Conservation (phyloP, 345 rosid species). For the Eucalyptus grandis region DNA sequence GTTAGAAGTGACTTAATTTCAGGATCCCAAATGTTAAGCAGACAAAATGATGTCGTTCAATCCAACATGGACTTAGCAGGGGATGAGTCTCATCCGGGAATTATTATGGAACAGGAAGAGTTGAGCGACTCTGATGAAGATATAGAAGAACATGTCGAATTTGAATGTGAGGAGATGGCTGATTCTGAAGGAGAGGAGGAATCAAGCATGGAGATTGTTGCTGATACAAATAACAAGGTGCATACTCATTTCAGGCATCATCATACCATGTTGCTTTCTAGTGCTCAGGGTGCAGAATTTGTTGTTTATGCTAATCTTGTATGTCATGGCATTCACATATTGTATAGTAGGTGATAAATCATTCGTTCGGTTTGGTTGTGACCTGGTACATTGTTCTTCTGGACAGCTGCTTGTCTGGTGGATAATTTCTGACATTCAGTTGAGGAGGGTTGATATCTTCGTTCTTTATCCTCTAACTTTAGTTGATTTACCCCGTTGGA, state of each 20-base stretch:
- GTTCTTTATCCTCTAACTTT: neutral
- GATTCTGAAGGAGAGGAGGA: conserved; percentile 92
- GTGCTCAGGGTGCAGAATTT: neutral
- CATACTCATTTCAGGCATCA: neutral
- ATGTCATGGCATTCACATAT: neutral
- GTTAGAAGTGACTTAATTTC: conserved; percentile 1
- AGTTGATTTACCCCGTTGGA: neutral
- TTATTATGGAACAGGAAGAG: conserved; percentile 98
- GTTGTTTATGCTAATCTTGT: neutral
- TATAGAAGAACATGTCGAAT: conserved; percentile 81
- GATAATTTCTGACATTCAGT: neutral
- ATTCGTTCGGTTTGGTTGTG: neutral
- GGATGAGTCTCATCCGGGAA: conserved; percentile 59
- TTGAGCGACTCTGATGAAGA: conserved; percentile 96
- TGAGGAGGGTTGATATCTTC: neutral
- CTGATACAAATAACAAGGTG: conserved; percentile 43
- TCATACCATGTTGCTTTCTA: neutral
- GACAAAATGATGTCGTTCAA: conserved; percentile 8
- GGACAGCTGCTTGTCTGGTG: neutral
- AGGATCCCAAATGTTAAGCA: conserved; percentile 10
- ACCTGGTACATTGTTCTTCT: neutral
- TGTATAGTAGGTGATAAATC: neutral
- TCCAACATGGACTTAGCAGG: conserved; percentile 22
- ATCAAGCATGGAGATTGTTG: conserved; percentile 25
- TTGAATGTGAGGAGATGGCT: conserved; percentile 97